Percentiles rank a stretch among this genome's conserved stretches.
Conservation (phyloP, 441 rosid genomes). For the Daphne laureola region DNA sequence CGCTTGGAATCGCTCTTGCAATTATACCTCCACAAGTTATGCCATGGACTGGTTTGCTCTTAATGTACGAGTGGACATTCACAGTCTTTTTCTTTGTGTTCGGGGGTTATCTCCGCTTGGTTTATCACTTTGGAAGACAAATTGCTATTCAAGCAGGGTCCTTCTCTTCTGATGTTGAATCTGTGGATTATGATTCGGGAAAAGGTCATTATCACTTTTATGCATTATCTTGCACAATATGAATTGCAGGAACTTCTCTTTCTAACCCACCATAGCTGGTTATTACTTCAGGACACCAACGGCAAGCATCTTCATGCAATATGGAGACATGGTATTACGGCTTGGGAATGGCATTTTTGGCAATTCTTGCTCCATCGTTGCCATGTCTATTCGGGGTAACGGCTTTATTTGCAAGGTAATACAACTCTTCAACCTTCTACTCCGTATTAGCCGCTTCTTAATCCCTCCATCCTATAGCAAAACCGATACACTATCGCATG, state of each 20-base stretch:
- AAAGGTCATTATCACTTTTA: conserved; percentile 45
- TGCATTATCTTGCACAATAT: neutral
- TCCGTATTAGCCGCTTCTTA: no score
- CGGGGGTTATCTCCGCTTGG: conserved; percentile 68
- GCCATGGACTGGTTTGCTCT: conserved; percentile 96
- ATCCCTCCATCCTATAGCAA: no score
- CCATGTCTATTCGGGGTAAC: conserved; percentile 75
- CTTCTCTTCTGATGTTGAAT: conserved; percentile 31
- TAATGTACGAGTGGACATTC: conserved; percentile 88
- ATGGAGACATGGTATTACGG: conserved; percentile 54
- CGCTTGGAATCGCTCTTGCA: conserved; percentile 52
- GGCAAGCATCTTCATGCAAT: conserved; percentile 47
- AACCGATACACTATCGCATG: no score
- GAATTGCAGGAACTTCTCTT: neutral
- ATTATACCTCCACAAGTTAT: conserved; percentile 83
- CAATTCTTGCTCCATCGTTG: conserved; percentile 58
- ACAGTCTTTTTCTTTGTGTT: conserved; percentile 60
- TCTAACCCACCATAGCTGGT: no score
- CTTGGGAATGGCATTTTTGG: conserved; percentile 68
- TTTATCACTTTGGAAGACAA: conserved; percentile 58
- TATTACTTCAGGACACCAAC: conserved; percentile 56
- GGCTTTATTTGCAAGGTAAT: conserved; percentile 79
- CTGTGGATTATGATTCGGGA: conserved; percentile 54
- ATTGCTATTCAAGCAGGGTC: conserved; percentile 41
- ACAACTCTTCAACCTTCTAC: conserved; percentile 6